These are phyloP conservation scores for Dryas drummondii DNA, from an alignment of 306 rosid genomes.

Conservation along the genomic window DNA sequence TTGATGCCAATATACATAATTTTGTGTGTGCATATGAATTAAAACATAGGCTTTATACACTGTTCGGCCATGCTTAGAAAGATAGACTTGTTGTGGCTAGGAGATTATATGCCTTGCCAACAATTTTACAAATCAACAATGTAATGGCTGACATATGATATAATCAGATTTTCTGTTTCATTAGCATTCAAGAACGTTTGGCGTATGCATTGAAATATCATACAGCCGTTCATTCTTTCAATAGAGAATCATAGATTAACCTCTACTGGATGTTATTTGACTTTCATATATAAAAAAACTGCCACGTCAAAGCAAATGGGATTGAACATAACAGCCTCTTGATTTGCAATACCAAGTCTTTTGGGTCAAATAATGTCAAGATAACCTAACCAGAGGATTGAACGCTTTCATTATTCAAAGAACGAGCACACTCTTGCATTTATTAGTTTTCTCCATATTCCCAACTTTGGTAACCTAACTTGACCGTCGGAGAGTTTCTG, in stretches of 20 bases:
- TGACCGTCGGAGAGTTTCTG: too few relatives aligned
- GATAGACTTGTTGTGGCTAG: neutral
- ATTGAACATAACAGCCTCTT: neutral
- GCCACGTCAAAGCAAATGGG: neutral
- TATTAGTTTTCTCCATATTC: too few relatives aligned
- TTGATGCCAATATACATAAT: neutral
- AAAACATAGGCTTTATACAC: too few relatives aligned
- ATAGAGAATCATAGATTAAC: too few relatives aligned
- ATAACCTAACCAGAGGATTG: too few relatives aligned
- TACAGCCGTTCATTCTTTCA: neutral
- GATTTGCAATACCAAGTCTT: neutral
- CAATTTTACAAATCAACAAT: neutral
- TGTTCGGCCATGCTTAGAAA: neutral
- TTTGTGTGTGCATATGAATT: neutral
- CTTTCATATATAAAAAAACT: too few relatives aligned
- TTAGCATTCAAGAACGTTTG: neutral
- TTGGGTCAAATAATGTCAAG: too few relatives aligned
- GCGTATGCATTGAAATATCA: too few relatives aligned
- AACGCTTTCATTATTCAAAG: too few relatives aligned
- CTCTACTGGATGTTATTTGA: too few relatives aligned
- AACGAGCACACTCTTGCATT: too few relatives aligned
- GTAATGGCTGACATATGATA: neutral
- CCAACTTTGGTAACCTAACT: too few relatives aligned
- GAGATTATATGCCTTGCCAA: neutral
- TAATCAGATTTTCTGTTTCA: neutral